phyloP scores from a whole-genome alignment of 192 early-diverging fungal species.

The Thamnidium elegans region DNA sequence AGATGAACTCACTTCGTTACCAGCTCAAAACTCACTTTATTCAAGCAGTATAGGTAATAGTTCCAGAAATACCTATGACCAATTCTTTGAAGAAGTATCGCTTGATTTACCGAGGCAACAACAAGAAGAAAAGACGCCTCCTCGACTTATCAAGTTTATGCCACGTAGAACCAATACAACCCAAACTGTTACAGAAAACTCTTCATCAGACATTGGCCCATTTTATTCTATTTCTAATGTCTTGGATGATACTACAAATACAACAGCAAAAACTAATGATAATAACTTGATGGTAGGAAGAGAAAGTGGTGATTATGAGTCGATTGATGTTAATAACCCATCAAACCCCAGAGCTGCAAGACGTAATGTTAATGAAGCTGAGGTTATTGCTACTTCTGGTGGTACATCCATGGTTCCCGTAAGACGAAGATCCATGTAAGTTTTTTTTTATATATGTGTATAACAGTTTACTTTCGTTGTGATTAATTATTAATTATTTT shows the following conservation, averaged over 20 bases:
- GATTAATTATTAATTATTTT: neutral
- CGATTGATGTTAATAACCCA: neutral
- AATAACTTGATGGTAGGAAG: neutral
- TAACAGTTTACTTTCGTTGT: too few species aligned
- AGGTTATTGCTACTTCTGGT: slow-evolving; percentile 29
- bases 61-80: slow-evolving; percentile 29
- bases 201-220: slow-evolving; percentile 32
- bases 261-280: neutral
- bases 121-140: neutral
- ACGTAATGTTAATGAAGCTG: slow-evolving; percentile 26
- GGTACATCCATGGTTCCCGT: slow-evolving; percentile 19
- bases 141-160: slow-evolving; percentile 31
- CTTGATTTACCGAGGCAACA: slow-evolving; percentile 35
- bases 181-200: neutral
- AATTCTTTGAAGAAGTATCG: slow-evolving; percentile 44
- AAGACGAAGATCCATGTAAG: slow-evolving; percentile 31
- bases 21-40: neutral
- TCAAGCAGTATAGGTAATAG: neutral
- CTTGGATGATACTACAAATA: slow-evolving; percentile 22
- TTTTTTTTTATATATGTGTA: too few species aligned
- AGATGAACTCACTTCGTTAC: slow-evolving; percentile 20
- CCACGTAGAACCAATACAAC: slow-evolving; percentile 18
- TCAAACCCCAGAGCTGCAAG: slow-evolving; percentile 18
- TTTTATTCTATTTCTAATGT: slow-evolving; percentile 40
- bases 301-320: neutral